Conservation (phyloP, 2,329 filamentous ascomycete genomes). For the Colletotrichum shisoi region DNA sequence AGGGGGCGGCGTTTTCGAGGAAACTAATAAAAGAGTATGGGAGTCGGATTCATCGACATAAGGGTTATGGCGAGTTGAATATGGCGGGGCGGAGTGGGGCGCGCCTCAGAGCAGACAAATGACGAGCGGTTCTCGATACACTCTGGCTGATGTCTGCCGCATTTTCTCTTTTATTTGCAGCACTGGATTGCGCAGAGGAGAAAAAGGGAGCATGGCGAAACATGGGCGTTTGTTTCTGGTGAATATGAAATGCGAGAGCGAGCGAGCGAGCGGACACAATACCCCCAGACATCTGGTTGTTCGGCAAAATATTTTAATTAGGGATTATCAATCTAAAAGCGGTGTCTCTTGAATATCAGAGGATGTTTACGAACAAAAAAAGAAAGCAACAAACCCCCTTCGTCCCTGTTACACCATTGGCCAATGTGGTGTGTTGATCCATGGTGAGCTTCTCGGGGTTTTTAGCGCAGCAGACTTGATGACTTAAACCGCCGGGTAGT, state of each 20-base stretch:
- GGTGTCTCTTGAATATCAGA: constrained; percentile 17
- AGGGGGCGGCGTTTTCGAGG: constrained; percentile 25
- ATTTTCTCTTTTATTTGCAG: neutral
- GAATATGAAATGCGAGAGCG: constrained; percentile 49
- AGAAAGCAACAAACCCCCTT: neutral
- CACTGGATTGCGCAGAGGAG: neutral
- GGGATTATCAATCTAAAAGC: constrained; percentile 17
- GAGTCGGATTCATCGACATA: neutral
- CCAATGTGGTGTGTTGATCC: neutral
- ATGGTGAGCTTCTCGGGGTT: no score
- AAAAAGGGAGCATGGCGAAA: constrained; percentile 20
- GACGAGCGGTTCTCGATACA: constrained; percentile 22
- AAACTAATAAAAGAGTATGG: constrained; percentile 26
- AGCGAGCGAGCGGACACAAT: constrained; percentile 42
- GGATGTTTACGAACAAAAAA: no score
- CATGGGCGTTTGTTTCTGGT: constrained; percentile 55
- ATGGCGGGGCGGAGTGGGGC: constrained; percentile 16
- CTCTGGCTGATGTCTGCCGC: constrained; percentile 44
- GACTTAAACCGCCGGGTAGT: no score
- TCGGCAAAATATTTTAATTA: constrained; percentile 19
- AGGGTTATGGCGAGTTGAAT: neutral
- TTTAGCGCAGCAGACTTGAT: no score
- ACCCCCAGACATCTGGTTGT: constrained; percentile 46
- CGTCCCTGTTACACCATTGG: neutral
- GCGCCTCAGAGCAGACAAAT: constrained; percentile 48